A percentile compares a stretch with the other conserved stretches of the same genome.
Conservation (phyloP, 495 filamentous ascomycete genomes). For the Daldinia concentrica region DNA sequence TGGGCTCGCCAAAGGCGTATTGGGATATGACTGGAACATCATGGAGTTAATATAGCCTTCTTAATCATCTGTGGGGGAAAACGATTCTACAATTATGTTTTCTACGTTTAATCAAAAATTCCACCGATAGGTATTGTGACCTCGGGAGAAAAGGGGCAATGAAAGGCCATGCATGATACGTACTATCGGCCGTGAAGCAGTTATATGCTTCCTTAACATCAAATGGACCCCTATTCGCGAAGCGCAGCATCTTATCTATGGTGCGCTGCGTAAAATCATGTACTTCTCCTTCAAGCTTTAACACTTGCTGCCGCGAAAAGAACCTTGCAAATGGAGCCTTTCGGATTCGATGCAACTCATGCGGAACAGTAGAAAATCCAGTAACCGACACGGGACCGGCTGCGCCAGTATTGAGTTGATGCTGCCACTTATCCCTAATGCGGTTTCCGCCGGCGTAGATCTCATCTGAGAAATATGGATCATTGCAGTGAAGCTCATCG, state of each 20-base stretch:
- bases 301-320: conserved; percentile 59
- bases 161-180: neutral
- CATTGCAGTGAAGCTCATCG: conserved; percentile 60
- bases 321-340: conserved; percentile 51
- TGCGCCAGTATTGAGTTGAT: conserved; percentile 35
- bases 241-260: conserved; percentile 46
- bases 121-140: neutral
- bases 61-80: too few species aligned
- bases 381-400: conserved; percentile 10
- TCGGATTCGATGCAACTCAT: conserved; percentile 49
- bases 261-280: conserved; percentile 56
- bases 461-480: conserved; percentile 59
- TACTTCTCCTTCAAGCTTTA: conserved; percentile 56
- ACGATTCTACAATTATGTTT: neutral
- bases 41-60: neutral
- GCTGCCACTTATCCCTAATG: conserved; percentile 52
- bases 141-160: neutral
- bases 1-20: conserved; percentile 48
- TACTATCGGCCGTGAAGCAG: conserved; percentile 50
- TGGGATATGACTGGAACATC: conserved; percentile 54
- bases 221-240: conserved; percentile 36
- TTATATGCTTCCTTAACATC: conserved; percentile 52
- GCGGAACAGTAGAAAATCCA: conserved; percentile 28
- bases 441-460: conserved; percentile 51
- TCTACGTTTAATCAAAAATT: neutral